A percentile compares a stretch with the other conserved stretches of the same genome.
These are phyloP conservation scores for Emiliania huxleyi DNA, from an alignment of 78 protist genomes.

Conservation along the genomic window DNA sequence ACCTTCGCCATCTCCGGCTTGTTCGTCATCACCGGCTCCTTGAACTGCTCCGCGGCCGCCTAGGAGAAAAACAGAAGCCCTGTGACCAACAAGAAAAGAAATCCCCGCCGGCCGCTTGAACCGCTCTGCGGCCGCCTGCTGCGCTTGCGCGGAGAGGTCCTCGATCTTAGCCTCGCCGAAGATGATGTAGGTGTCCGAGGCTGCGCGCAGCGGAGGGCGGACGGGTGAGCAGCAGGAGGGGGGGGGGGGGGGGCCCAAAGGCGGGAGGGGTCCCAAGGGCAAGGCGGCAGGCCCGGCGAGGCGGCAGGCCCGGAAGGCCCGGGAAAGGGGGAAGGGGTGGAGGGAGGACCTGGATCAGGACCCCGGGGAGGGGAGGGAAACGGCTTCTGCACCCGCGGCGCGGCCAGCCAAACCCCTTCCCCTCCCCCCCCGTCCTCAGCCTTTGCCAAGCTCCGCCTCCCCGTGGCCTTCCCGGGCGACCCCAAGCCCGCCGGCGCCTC, in stretches of 20 bases:
- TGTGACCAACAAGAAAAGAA: too few species aligned
- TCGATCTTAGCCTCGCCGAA: constrained; percentile 92
- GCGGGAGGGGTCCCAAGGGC: constrained; percentile 90
- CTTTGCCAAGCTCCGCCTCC: too few species aligned
- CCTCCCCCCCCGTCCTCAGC: constrained; percentile 74
- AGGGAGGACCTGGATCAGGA: too few species aligned
- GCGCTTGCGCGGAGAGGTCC: constrained; percentile 63
- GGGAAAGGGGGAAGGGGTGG: too few species aligned
- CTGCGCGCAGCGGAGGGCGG: too few species aligned
- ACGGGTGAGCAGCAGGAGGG: too few species aligned
- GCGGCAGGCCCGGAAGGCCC: too few species aligned
- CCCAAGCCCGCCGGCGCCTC: constrained; percentile 73
- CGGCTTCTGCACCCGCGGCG: too few species aligned
- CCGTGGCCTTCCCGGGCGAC: too few species aligned
- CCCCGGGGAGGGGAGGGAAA: too few species aligned
- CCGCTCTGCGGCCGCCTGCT: constrained; percentile 48
- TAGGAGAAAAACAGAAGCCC: too few species aligned
- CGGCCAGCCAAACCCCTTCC: constrained; percentile 70
- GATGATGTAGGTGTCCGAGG: constrained; percentile 86
- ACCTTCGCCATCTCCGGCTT: background rate
- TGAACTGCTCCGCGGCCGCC: constrained; percentile 70
- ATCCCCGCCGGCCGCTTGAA: constrained; percentile 45
- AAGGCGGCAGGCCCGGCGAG: too few species aligned
- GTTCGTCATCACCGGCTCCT: background rate
- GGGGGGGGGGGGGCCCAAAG: constrained; percentile 72